Conservation (phyloP, 2,329 filamentous ascomycete genomes). For the Colletotrichum siamense region DNA sequence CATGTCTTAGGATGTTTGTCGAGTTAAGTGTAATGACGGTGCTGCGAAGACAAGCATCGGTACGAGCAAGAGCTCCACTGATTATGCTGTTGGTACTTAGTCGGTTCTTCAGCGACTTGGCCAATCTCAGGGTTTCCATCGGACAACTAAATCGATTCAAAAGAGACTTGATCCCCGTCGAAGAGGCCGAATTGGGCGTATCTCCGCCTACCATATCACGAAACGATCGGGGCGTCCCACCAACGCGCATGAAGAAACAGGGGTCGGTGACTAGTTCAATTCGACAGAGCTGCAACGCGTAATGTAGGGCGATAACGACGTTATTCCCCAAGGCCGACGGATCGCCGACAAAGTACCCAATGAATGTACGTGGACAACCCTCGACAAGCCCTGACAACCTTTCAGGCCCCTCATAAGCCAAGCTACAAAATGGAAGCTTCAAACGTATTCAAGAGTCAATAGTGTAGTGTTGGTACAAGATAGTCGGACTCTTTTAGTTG, state of each 20-base stretch:
- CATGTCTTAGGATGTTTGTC: accelerated
- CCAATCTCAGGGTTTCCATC: neutral
- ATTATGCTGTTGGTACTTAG: neutral
- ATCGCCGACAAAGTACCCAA: neutral
- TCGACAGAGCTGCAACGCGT: neutral
- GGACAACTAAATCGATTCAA: neutral
- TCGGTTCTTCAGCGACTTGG: neutral
- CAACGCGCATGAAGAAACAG: neutral
- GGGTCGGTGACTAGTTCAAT: neutral
- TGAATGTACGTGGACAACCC: too few species aligned
- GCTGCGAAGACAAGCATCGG: neutral
- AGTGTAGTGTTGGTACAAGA: too few species aligned
- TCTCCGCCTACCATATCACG: neutral
- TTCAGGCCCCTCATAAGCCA: too few species aligned
- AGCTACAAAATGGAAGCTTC: too few species aligned
- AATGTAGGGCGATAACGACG: neutral
- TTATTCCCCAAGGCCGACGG: neutral
- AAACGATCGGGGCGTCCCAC: neutral
- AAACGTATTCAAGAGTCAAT: too few species aligned
- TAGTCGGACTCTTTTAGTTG: too few species aligned
- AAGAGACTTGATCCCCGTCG: neutral
- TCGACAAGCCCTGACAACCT: too few species aligned
- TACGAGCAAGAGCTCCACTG: neutral
- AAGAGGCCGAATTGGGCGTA: accelerated
- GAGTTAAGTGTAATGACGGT: neutral